Percentiles rank a stretch among this genome's conserved stretches.
These are phyloP conservation scores for Solanum peruvianum DNA, from an alignment of 257 asterid genomes.

Conservation along the genomic window DNA sequence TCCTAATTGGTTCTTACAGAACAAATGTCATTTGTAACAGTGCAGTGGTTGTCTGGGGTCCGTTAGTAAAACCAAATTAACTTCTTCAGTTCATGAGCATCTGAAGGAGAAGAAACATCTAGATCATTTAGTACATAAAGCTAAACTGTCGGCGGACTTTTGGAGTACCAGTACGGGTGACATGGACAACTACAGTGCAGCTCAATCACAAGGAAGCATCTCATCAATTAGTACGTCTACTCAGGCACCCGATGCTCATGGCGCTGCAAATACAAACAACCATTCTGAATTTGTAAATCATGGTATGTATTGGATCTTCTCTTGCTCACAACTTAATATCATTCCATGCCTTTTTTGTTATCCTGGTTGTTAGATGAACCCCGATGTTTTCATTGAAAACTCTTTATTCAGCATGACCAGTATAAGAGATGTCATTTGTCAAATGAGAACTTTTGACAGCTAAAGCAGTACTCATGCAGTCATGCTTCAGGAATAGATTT, in stretches of 20 bases:
- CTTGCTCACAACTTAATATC: neutral
- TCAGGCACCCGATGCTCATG: conserved; percentile 38
- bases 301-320: conserved; percentile 29
- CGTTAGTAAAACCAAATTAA: conserved; percentile 34
- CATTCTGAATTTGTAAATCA: conserved; percentile 64
- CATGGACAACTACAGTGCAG: conserved; percentile 32
- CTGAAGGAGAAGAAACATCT: conserved; percentile 21
- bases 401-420: neutral
- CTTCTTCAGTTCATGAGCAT: conserved; percentile 26
- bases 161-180: conserved; percentile 64
- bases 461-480: neutral
- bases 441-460: neutral
- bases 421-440: neutral
- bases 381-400: neutral
- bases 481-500: neutral
- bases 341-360: neutral
- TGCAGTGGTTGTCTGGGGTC: conserved; percentile 92
- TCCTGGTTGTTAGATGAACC: neutral
- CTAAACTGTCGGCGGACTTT: conserved; percentile 38
- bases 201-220: conserved; percentile 54
- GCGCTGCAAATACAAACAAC: conserved; percentile 31
- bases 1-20: conserved; percentile 30
- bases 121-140: conserved; percentile 13
- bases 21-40: conserved; percentile 49
- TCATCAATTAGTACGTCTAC: conserved; percentile 47